These are phyloP conservation scores for Gnomoniopsis sp. DNA, from an alignment of 2,329 filamentous ascomycete genomes.

Conservation along the genomic window DNA sequence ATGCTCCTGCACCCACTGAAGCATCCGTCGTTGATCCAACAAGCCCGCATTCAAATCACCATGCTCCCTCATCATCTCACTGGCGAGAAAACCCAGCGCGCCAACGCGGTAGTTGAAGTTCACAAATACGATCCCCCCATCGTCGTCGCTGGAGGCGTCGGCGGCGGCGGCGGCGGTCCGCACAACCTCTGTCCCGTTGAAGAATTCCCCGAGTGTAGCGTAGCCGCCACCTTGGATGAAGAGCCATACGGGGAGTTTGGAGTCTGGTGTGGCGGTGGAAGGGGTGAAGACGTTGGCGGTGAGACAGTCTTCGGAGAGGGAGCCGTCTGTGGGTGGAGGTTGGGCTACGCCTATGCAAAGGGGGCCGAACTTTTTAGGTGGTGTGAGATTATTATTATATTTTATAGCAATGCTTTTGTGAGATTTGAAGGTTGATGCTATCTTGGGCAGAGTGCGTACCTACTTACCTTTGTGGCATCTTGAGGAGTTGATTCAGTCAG, in stretches of 20 bases:
- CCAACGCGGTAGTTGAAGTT: constrained; percentile 15
- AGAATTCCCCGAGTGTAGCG: constrained; percentile 42
- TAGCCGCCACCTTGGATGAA: constrained; percentile 52
- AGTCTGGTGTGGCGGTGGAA: constrained; percentile 32
- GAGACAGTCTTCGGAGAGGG: constrained; percentile 36
- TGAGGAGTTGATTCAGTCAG: constrained; percentile 37
- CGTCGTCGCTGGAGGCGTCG: constrained; percentile 47
- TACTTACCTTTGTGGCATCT: constrained; percentile 49
- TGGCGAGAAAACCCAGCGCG: constrained; percentile 29
- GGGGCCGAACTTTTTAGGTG: constrained; percentile 37
- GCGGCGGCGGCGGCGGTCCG: constrained; percentile 51
- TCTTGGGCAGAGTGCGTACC: no score
- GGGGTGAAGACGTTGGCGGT: constrained; percentile 43
- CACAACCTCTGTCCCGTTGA: constrained; percentile 46
- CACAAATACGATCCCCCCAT: constrained; percentile 22
- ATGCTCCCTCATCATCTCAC: constrained; percentile 47
- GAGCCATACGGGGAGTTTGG: constrained; percentile 50
- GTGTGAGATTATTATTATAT: no score
- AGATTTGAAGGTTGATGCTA: no score
- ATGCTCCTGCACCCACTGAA: constrained; percentile 58
- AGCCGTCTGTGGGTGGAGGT: constrained; percentile 21
- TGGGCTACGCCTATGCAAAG: constrained; percentile 36
- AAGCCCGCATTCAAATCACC: constrained; percentile 60
- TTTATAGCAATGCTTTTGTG: not conserved
- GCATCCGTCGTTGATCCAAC: constrained; percentile 54